These are phyloP conservation scores for Saccharata proteae DNA, from an alignment of 2,329 filamentous ascomycete species.

Conservation along the genomic window DNA sequence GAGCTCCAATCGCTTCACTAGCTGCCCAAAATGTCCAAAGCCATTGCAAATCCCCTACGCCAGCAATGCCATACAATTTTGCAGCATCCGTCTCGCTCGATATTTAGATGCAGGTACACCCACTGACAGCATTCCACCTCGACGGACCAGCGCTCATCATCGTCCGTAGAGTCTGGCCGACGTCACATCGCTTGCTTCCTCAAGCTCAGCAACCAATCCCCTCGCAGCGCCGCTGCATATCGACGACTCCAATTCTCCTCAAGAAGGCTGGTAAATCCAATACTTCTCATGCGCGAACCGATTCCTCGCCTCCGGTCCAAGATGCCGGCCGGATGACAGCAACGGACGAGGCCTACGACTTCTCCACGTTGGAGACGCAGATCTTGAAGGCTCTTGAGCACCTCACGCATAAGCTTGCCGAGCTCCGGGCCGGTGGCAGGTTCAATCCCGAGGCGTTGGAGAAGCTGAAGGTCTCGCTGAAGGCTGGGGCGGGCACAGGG, in stretches of 20 bases:
- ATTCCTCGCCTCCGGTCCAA: conserved; percentile 20
- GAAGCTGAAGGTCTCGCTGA: conserved; percentile 41
- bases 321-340: conserved; percentile 18
- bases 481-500: conserved; percentile 27
- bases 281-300: conserved; percentile 22
- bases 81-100: no score
- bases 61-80: no score
- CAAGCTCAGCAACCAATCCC: neutral
- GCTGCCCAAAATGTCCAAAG: no score
- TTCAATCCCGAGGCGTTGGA: conserved; percentile 53
- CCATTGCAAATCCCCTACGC: no score
- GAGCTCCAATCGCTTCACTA: no score
- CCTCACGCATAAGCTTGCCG: conserved; percentile 49
- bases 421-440: conserved; percentile 49
- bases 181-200: neutral
- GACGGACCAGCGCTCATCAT: no score
- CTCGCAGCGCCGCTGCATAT: conserved; percentile 22
- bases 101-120: no score
- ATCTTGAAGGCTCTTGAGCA: conserved; percentile 43
- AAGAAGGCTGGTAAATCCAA: conserved; percentile 46
- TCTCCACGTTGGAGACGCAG: conserved; percentile 43
- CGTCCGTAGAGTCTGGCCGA: no score
- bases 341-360: conserved; percentile 47
- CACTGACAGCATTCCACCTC: no score
- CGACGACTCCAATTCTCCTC: conserved; percentile 26